Evolutionary conservation across 371 early-diverging fungal species (phyloP), one percentile per base, ranked within the genome.

Genomic region (Dinochytrium kinnereticum): DNA sequence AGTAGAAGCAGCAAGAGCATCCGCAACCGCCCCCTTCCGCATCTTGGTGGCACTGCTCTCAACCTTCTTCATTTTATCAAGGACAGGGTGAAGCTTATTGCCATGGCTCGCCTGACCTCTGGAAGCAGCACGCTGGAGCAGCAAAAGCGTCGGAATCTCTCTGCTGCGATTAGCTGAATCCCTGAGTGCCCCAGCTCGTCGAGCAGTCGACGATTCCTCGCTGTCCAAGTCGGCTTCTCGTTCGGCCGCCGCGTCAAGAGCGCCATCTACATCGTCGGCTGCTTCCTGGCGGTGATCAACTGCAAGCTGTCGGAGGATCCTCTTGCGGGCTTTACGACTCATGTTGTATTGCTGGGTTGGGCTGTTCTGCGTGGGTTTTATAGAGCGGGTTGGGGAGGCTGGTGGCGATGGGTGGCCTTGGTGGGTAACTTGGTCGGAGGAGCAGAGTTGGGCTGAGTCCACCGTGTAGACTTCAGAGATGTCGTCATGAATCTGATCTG

Each of bases 281-380:
- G 36, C 55, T 5, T 24, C n/a, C 13, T 61, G 13, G 28, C 10
- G 61, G 34, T 61, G 61, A 17, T 61, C 61, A 5, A 36, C 3
- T 7, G 61, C 61, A 61, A 61, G 61, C 37, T 61, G 61, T 7
- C 34, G 28, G 19, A 61, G 61, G 36, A 61, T 61, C 36, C 61
- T 30, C 13, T 36, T 28, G 61, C 61, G 61, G 30, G 61, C 36
- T 36, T 61, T 61, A 3, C 61, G 31, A 13, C 34, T 33, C 37
- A 61, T 26, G n/a, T n/a, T n/a, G 26, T 61, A 61, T 37, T 61
- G 61, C 7, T 34, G 31, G 61, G n/a, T 33, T 5, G 34, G 55
- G 26, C n/a, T 24, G 13, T 53, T 13, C 5, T 21, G 24, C 24
- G 26, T 13, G 55, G 55, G 26, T 53, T 53, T 53, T 7, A 26